Base-by-base conservation (phyloP, 1,139 yeast genomes). In the Waltiozyma sp. region DNA sequence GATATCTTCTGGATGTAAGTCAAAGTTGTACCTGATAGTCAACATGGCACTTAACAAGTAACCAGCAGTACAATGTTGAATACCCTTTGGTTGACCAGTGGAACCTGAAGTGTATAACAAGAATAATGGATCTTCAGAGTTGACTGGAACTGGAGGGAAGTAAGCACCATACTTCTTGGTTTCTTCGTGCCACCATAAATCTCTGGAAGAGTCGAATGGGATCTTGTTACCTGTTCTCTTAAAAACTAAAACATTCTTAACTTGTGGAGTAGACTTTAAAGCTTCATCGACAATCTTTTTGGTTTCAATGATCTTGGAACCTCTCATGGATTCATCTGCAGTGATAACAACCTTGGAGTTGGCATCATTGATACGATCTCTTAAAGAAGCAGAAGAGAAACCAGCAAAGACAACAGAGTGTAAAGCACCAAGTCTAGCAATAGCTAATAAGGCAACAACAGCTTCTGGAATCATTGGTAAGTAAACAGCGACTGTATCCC, bases 381-480 rank as follows among this genome's bases (percentile, higher is more conserved):
- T 77, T 60, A 91, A 78, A 33, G 96, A 88, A 47, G 96, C 96
- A 34, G 96, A 81, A 28, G 95, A 83, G 70, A 91, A 91, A 38
- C 98, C 98, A 45, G 97, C 97, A 65, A 91, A 91, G 53, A 91
- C 82, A 42, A 91, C 97, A 13, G 97, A 85, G 69, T 91, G 98
- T 53, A 88, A 72, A 41, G 98, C 98, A 65, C 98, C 98, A 51
- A 91, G 69, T 69, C 98, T 82, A 41, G 86, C 89, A 57, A 88
- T 84, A 43, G 98, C 96, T 59, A 91, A 73, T 84, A 91, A 81
- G 50, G 98, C 89, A 53, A 91, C 74, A 47, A 91, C 77, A 42
- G 97, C 96, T 65, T 88, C 95, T 44, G 96, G 87, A 49, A 87
- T 88, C 97, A 91, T 91, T 60, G 98, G 98, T 68, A 91, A 69